Conservation (phyloP, 1,139 yeast genomes). For the Candida pseudocylindracea region DNA sequence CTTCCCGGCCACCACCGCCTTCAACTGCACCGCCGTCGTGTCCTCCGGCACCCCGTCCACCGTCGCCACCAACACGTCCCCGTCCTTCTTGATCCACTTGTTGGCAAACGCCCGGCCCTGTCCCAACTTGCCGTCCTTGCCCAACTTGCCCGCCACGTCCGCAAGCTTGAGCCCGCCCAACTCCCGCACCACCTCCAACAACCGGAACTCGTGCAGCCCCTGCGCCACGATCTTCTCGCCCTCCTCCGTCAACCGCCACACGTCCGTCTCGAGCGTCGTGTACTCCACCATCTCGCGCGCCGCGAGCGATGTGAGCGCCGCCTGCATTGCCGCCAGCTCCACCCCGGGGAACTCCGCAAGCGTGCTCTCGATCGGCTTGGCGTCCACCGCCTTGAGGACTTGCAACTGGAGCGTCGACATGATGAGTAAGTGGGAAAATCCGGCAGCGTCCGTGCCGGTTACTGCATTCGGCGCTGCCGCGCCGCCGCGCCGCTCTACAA, state of each 20-base stretch:
- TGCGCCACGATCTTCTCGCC: conserved; percentile 55
- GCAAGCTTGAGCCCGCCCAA: conserved; percentile 64
- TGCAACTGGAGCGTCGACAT: conserved; percentile 36
- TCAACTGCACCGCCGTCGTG: conserved; percentile 41
- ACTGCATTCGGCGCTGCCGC: no score
- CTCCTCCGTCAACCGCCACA: conserved; percentile 59
- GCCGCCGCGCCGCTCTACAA: no score
- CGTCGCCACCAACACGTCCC: conserved; percentile 52
- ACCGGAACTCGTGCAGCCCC: conserved; percentile 83
- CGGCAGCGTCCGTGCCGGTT: no score
- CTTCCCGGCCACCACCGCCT: conserved; percentile 35
- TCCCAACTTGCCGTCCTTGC: conserved; percentile 72
- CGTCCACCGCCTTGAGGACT: conserved; percentile 40
- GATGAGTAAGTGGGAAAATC: not conserved
- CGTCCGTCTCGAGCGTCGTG: conserved; percentile 52
- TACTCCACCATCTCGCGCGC: conserved; percentile 68
- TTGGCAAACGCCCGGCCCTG: conserved; percentile 98
- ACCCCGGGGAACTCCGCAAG: conserved; percentile 19
- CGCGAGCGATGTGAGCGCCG: conserved; percentile 69
- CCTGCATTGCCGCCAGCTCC: conserved; percentile 23
- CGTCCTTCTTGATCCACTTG: conserved; percentile 86
- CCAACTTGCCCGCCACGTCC: conserved; percentile 61
- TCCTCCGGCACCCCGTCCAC: conserved; percentile 33
- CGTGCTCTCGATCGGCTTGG: conserved; percentile 34
- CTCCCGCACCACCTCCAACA: conserved; percentile 54